Percentiles rank a stretch among this genome's conserved stretches.
These are phyloP conservation scores for Dothidotthia symphoricarpi DNA, from an alignment of 2,329 filamentous ascomycete species.

Conservation along the genomic window DNA sequence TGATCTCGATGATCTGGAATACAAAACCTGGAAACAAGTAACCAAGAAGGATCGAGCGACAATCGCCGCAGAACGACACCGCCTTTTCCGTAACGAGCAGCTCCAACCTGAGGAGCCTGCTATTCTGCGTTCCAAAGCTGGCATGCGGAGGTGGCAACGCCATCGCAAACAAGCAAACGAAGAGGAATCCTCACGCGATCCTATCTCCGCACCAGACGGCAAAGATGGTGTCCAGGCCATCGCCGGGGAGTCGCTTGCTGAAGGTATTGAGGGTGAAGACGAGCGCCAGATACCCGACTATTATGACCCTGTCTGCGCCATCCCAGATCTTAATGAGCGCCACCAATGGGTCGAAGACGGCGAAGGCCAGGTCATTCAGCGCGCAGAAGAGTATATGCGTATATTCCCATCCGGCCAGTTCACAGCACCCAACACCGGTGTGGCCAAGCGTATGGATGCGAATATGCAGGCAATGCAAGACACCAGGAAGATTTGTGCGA, in stretches of 20 bases:
- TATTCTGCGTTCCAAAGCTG: constrained; percentile 76
- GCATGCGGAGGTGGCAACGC: constrained; percentile 84
- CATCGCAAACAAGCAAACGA: constrained; percentile 66
- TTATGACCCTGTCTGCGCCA: constrained; percentile 80
- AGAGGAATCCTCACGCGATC: constrained; percentile 46
- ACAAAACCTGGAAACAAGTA: constrained; percentile 97
- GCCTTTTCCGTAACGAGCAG: constrained; percentile 80
- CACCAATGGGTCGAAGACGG: constrained; percentile 87
- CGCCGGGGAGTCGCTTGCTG: constrained; percentile 75
- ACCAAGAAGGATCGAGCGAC: constrained; percentile 93
- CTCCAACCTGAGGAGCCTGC: constrained; percentile 87
- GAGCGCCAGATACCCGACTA: constrained; percentile 89
- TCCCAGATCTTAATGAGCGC: constrained; percentile 77
- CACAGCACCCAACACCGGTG: constrained; percentile 67
- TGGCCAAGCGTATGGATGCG: constrained; percentile 78
- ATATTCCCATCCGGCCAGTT: constrained; percentile 76
- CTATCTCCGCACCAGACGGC: constrained; percentile 49
- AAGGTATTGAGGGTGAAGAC: constrained; percentile 82
- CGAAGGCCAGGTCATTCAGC: constrained; percentile 85
- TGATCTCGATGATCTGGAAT: constrained; percentile 84
- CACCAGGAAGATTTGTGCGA: constrained; percentile 90
- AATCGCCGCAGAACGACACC: constrained; percentile 79
- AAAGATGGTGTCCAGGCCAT: constrained; percentile 49
- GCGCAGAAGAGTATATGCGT: constrained; percentile 78
- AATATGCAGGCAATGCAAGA: constrained; percentile 97